A percentile compares a stretch with the other conserved stretches of the same genome.
Evolutionary conservation across 805 yeast genomes (phyloP).

Genomic region (Candida peoriensis): DNA sequence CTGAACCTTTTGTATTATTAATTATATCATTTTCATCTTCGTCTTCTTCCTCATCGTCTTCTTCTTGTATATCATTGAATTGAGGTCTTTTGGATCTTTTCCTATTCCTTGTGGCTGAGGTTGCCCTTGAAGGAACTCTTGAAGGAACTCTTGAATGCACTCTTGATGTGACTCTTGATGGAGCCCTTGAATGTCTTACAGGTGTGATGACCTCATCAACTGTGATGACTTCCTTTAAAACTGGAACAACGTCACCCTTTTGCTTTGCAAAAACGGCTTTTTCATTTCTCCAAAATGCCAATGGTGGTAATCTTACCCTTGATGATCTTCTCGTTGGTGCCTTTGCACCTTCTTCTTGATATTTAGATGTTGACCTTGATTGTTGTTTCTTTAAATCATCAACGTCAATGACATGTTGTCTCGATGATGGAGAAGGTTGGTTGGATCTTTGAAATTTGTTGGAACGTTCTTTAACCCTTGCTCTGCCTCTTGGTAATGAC

Average conservation of each 20-base stretch:
- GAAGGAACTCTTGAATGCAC: conserved; percentile 6
- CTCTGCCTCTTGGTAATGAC: not conserved
- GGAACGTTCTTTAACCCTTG: not conserved
- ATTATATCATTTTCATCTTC: conserved; percentile 25
- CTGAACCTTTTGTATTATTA: conserved; percentile 36
- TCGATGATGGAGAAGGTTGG: not conserved
- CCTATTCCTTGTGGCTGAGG: conserved; percentile 11
- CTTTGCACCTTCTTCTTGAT: not conserved
- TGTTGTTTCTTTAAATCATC: conserved; percentile 6
- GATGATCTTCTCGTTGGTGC: conserved; percentile 54
- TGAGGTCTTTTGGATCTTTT: not conserved
- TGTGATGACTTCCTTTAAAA: conserved; percentile 54
- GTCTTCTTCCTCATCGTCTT: conserved; percentile 26
- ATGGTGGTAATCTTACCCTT: conserved; percentile 61
- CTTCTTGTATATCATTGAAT: conserved; percentile 1
- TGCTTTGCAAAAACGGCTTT: conserved; percentile 52
- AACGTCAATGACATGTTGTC: conserved; percentile 6
- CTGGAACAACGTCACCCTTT: conserved; percentile 41
- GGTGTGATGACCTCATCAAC: conserved; percentile 16
- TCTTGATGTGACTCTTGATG: conserved; percentile 14
- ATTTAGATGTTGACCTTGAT: conserved; percentile 6
- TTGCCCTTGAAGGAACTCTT: conserved; percentile 7
- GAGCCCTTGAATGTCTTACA: conserved; percentile 11
- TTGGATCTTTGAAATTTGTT: conserved; percentile 6
- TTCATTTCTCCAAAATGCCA: conserved; percentile 85